These are phyloP conservation scores for Lecanicillium sp. DNA, from an alignment of 2,329 filamentous ascomycete genomes.

Conservation along the genomic window DNA sequence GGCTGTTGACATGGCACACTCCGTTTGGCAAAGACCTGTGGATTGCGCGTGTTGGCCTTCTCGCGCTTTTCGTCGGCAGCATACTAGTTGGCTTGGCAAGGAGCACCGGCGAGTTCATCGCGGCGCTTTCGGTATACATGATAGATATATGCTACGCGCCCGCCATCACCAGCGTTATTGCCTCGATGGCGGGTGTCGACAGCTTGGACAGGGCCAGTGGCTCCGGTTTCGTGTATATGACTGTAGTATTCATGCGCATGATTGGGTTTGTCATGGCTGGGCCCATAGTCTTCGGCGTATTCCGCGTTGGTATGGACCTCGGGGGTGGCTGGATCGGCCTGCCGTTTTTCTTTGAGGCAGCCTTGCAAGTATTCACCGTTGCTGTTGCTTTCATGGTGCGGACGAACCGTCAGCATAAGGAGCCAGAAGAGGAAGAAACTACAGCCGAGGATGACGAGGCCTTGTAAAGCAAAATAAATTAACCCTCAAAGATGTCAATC, in stretches of 20 bases:
- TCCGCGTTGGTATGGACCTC: not conserved
- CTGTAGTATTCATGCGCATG: not conserved
- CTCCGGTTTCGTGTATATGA: not conserved
- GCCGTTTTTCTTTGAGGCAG: not conserved
- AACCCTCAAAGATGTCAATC: too few relatives aligned
- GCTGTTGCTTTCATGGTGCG: not conserved
- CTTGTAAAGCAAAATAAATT: too few relatives aligned
- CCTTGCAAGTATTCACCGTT: not conserved
- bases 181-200: not conserved
- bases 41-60: not conserved
- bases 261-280: not conserved
- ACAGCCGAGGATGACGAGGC: too few relatives aligned
- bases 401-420: too few relatives aligned
- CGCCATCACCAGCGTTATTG: not conserved
- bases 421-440: too few relatives aligned
- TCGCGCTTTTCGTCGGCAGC: not conserved
- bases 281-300: not conserved
- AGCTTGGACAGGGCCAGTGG: too few relatives aligned
- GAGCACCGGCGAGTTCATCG: not conserved
- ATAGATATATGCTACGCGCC: not conserved
- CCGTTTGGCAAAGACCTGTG: not conserved
- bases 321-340: not conserved
- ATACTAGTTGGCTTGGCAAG: not conserved
- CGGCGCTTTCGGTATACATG: not conserved
- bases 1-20: not conserved